Evolutionary conservation across 2,329 filamentous ascomycete species (phyloP).

Genomic region (Trichoderma citrinoviride): DNA sequence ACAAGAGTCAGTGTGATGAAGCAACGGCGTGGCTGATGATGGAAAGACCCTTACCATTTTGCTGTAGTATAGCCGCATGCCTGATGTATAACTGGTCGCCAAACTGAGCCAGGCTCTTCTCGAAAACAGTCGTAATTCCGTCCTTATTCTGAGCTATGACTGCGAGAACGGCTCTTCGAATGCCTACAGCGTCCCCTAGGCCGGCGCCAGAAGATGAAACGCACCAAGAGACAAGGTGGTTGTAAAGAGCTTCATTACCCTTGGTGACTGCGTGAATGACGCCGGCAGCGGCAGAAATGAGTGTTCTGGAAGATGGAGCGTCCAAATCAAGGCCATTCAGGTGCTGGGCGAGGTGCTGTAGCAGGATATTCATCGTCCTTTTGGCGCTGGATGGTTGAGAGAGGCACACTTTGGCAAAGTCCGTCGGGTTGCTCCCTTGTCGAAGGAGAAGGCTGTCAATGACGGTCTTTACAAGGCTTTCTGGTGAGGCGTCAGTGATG

Average conservation of each 20-base stretch:
- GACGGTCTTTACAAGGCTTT: constrained; percentile 39
- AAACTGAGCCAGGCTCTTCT: constrained; percentile 71
- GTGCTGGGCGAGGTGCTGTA: constrained; percentile 44
- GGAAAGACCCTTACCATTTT: constrained; percentile 67
- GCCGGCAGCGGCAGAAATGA: constrained; percentile 57
- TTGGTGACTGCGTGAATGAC: constrained; percentile 52
- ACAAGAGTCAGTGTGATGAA: constrained; percentile 26
- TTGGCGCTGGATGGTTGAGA: constrained; percentile 29
- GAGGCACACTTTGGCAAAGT: constrained; percentile 35
- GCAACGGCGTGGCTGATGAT: neutral
- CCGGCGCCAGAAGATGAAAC: constrained; percentile 62
- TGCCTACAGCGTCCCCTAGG: constrained; percentile 59
- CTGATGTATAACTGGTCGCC: constrained; percentile 84
- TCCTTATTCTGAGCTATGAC: constrained; percentile 53
- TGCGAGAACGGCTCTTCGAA: constrained; percentile 64
- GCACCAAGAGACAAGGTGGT: constrained; percentile 63
- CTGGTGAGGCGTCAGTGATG: constrained; percentile 33
- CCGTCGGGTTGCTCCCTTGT: constrained; percentile 23
- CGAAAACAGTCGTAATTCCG: constrained; percentile 55
- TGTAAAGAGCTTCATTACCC: constrained; percentile 48
- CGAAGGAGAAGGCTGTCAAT: constrained; percentile 41
- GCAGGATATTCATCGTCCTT: constrained; percentile 32
- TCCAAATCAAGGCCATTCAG: constrained; percentile 39
- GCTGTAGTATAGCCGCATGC: constrained; percentile 78
- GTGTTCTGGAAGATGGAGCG: constrained; percentile 32